A percentile compares a stretch with the other conserved stretches of the same genome.
Evolutionary conservation across 257 asterid genomes (phyloP).

Genomic region (Scutellaria minor): DNA sequence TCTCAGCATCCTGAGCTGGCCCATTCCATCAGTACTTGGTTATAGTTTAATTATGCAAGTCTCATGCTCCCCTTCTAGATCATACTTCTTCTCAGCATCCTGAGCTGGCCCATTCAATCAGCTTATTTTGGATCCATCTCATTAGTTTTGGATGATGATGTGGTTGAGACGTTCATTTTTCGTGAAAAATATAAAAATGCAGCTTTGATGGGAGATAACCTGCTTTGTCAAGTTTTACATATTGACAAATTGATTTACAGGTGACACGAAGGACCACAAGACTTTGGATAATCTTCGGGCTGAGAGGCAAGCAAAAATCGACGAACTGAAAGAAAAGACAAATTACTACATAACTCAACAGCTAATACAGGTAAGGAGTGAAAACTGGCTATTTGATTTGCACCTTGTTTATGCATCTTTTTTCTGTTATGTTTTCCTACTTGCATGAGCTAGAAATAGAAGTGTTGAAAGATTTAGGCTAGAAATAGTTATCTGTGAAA

Average conservation of each 20-base stretch:
- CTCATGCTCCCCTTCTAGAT: background rate
- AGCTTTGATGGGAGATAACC: background rate
- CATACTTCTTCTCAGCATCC: background rate
- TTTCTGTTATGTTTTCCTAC: slow-evolving; percentile 11
- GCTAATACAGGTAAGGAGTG: slow-evolving; percentile 80
- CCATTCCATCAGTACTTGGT: background rate
- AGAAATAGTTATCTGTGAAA: slow-evolving; percentile 22
- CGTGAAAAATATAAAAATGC: background rate
- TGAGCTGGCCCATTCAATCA: background rate
- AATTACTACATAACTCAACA: slow-evolving; percentile 89
- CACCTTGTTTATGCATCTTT: slow-evolving; percentile 13
- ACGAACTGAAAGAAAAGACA: slow-evolving; percentile 92
- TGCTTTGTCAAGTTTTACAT: slow-evolving; percentile 11
- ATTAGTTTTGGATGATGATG: background rate
- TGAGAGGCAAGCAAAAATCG: slow-evolving; percentile 84
- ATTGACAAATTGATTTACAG: slow-evolving; percentile 42
- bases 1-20: background rate
- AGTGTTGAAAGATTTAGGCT: slow-evolving; percentile 7
- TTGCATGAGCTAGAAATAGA: slow-evolving; percentile 4
- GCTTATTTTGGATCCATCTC: background rate
- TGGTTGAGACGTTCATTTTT: slow-evolving; percentile 9
- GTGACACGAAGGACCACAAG: slow-evolving; percentile 75
- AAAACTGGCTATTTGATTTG: slow-evolving; percentile 14
- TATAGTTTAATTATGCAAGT: background rate
- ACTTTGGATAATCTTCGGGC: slow-evolving; percentile 77